phyloP scores from a whole-genome alignment of 2,329 filamentous ascomycete genomes.

The Calonectria pauciramosa region DNA sequence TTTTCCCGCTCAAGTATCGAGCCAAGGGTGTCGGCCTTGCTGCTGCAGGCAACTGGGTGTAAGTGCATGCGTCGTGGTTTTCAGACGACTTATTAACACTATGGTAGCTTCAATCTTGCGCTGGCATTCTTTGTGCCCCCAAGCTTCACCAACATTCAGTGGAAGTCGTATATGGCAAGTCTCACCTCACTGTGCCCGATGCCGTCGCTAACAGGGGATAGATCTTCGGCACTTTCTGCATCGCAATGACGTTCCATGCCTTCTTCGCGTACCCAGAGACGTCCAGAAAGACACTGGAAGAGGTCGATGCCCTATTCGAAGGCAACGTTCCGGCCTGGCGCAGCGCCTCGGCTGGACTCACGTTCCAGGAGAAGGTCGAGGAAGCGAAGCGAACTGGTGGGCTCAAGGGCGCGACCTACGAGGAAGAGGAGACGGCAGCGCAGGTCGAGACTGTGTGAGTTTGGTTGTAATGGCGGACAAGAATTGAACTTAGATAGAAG shows the following conservation, averaged over 20 bases:
- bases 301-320: constrained; percentile 41
- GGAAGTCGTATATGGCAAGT: constrained; percentile 59
- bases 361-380: constrained; percentile 37
- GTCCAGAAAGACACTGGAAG: constrained; percentile 47
- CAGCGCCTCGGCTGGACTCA: constrained; percentile 27
- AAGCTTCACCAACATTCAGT: constrained; percentile 57
- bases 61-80: constrained; percentile 33
- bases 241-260: constrained; percentile 57
- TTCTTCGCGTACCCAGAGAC: constrained; percentile 72
- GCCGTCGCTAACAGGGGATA: constrained; percentile 41
- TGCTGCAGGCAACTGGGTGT: constrained; percentile 60
- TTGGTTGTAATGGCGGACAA: neutral
- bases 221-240: constrained; percentile 57
- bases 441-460: constrained; percentile 37
- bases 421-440: constrained; percentile 31
- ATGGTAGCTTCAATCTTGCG: constrained; percentile 54
- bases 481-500: neutral
- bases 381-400: constrained; percentile 37
- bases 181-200: neutral
- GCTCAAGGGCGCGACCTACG: constrained; percentile 31
- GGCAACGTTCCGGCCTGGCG: constrained; percentile 40
- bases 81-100: neutral
- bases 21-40: constrained; percentile 68
- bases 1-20: constrained; percentile 61
- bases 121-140: constrained; percentile 56